These are phyloP conservation scores for Boletus subluridellus DNA, from an alignment of 1,284 basidiomycete species.

Conservation along the genomic window DNA sequence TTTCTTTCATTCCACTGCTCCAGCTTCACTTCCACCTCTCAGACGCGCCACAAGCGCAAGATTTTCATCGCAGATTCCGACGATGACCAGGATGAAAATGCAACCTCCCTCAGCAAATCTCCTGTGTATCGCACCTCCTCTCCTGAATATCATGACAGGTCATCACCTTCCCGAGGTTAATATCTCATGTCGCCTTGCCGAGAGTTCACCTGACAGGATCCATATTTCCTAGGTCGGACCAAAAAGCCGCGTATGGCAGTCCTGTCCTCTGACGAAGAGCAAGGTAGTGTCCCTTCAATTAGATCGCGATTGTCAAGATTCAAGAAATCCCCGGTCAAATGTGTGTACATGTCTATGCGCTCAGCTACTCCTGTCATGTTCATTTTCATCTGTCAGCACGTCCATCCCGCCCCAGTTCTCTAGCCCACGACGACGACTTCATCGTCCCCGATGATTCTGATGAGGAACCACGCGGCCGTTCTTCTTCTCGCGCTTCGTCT, in stretches of 20 bases:
- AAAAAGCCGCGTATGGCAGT: conserved; percentile 55
- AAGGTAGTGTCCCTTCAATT: conserved; percentile 45
- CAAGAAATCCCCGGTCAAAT: conserved; percentile 58
- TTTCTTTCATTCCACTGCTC: neutral
- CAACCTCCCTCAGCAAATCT: conserved; percentile 12
- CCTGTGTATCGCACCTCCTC: conserved; percentile 27
- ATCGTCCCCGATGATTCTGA: conserved; percentile 61
- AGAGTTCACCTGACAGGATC: conserved; percentile 10
- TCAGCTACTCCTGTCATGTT: neutral
- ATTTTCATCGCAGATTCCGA: conserved; percentile 67
- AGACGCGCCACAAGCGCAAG: conserved; percentile 59
- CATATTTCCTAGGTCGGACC: conserved; percentile 29
- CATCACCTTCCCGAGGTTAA: conserved; percentile 30
- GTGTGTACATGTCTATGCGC: conserved; percentile 32
- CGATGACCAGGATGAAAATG: conserved; percentile 50
- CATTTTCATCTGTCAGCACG: conserved; percentile 31
- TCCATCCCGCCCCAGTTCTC: conserved; percentile 31
- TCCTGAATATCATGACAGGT: conserved; percentile 21
- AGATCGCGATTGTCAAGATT: conserved; percentile 59
- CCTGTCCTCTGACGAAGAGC: conserved; percentile 43
- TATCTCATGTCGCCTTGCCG: conserved; percentile 18
- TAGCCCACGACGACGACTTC: conserved; percentile 62
- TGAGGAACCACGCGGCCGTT: conserved; percentile 43
- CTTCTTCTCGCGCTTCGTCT: conserved; percentile 41
- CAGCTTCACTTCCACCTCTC: conserved; percentile 1